These are phyloP conservation scores for Lomentospora prolificans DNA, from an alignment of 2,329 filamentous ascomycete genomes.

Conservation along the genomic window DNA sequence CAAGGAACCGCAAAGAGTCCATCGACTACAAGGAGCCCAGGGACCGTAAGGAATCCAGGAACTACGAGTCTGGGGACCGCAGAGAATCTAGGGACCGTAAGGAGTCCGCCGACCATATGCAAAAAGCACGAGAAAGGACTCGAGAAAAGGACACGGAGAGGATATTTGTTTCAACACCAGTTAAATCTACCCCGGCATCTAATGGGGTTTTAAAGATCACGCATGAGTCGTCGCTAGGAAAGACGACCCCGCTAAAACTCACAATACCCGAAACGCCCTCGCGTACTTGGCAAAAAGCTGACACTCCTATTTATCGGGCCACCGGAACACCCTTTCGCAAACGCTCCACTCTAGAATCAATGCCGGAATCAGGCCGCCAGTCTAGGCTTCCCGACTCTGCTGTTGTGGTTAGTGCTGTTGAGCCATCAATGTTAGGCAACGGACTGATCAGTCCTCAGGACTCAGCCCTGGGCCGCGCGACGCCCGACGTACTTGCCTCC, in stretches of 20 bases:
- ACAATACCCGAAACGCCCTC: slow-evolving; percentile 3
- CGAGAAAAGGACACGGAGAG: no score
- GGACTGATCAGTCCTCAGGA: not conserved
- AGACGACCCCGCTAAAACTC: not conserved
- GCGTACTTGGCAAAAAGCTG: not conserved
- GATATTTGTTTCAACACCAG: no score
- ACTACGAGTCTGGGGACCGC: no score
- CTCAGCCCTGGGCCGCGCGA: slow-evolving; percentile 5
- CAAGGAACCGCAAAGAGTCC: no score
- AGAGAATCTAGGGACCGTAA: no score
- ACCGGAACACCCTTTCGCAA: not conserved
- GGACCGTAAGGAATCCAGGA: no score
- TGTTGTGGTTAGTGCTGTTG: slow-evolving; percentile 4
- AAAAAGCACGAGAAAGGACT: no score
- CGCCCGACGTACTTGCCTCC: not conserved
- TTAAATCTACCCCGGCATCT: no score
- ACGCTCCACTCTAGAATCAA: not conserved
- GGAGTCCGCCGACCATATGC: no score
- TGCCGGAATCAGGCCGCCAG: not conserved
- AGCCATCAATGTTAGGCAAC: not conserved
- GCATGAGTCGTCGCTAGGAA: not conserved
- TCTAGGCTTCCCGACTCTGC: not conserved
- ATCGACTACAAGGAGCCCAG: no score
- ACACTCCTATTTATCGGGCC: not conserved
- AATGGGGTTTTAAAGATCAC: not conserved